Base-by-base conservation (phyloP, 2,329 filamentous ascomycete species). In the Didymella arachidicola region DNA sequence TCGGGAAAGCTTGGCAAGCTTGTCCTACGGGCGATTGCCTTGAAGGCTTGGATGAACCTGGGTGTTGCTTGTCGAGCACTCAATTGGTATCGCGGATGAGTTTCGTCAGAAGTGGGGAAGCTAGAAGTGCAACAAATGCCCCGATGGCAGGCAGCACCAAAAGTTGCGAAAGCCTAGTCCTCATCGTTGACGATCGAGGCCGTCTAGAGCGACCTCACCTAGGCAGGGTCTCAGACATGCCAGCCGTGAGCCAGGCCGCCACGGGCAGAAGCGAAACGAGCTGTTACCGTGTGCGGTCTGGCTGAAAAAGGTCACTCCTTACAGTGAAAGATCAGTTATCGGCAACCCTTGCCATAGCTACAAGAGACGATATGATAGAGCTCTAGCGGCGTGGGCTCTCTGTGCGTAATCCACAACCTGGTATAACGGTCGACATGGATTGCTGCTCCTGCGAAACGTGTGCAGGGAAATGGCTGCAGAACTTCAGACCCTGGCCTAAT, bases 1-100 rank as follows among this genome's bases (percentile, higher is more conserved):
- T 47, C 42, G 41, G 43, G 18, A 60, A 66, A 68, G 69, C 70
- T 72, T 73, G 70, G 69, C 68, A 52, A 61, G 48, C 66, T 69
- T 68, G 66, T 58, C 58, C 52, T 46, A 46, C 53, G 57, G 22
- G 22, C 61, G 54, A 55, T 49, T 46, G 46, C 56, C 32, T 48
- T 36, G 32, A 61, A 64, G 46, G 54, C 32, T 48, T 36, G 32
- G 61, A 64, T 47, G 45, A 27, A 44, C 43, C 57, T 56, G 61
- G 60, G 47, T 59, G 32, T 57, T 60, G 60, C 59, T 34, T 57
- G 53, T 38, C 47, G 18, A 44, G 27, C 29, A 34, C 29, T 49
- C 48, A 45, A 58, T 45, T 43, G 41, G 49, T 53, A 50, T 36
- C 47, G 48, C 38, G 52, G 43, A 51, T 38, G 46, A 26, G 55